Conservation (phyloP, 176 grass and related monocot species). For the Zea luxurians region DNA sequence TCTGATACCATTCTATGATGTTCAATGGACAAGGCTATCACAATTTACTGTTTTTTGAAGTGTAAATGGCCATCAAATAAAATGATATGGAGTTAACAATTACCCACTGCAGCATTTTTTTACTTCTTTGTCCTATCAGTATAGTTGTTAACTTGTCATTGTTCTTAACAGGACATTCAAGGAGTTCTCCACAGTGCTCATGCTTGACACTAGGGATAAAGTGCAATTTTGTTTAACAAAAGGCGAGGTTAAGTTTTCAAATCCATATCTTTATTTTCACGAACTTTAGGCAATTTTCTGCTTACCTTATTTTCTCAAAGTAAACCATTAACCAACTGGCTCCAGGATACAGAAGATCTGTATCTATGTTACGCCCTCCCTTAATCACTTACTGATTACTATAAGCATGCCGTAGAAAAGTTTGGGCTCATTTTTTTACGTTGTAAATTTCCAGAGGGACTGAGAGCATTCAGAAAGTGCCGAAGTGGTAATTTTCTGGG, state of each 20-base stretch:
- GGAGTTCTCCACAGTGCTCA: conserved; percentile 68
- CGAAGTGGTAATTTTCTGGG: neutral
- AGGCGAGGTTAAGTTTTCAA: conserved; percentile 58
- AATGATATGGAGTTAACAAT: conserved; percentile 17
- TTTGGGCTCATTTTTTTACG: neutral
- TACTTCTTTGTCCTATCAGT: conserved; percentile 2
- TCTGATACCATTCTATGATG: conserved; percentile 7
- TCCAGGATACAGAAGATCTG: neutral
- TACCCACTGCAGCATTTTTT: conserved; percentile 12
- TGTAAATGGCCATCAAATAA: conserved; percentile 20
- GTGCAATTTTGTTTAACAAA: conserved; percentile 45
- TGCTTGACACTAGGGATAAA: conserved; percentile 14
- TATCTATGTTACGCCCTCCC: neutral
- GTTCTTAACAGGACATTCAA: conserved; percentile 69
- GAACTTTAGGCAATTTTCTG: conserved; percentile 11
- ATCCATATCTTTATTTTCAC: conserved; percentile 26
- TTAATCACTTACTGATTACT: neutral
- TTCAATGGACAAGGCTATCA: neutral
- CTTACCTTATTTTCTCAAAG: conserved; percentile 12
- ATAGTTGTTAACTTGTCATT: conserved; percentile 33
- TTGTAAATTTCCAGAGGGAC: neutral
- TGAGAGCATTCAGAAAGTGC: neutral
- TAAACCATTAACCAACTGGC: neutral
- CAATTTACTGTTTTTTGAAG: conserved; percentile 16
- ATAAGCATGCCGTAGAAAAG: conserved; percentile 12